These are phyloP conservation scores for Lepraria neglecta DNA, from an alignment of 495 filamentous ascomycete genomes.

Conservation along the genomic window DNA sequence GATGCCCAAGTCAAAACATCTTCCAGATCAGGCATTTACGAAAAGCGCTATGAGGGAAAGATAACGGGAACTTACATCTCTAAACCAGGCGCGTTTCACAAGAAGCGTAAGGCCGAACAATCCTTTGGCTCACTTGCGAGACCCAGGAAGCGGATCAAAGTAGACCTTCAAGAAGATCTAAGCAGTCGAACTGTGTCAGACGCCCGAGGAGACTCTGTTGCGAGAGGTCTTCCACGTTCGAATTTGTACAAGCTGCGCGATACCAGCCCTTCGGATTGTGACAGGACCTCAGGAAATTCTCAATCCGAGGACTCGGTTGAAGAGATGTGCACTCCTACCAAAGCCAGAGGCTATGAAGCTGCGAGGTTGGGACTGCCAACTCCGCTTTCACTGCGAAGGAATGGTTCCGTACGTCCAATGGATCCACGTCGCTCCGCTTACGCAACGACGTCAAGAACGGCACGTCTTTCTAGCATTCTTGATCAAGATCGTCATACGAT, in stretches of 20 bases:
- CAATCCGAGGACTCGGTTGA: background rate
- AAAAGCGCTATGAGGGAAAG: constrained; percentile 16
- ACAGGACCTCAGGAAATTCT: constrained; percentile 2
- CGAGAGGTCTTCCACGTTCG: background rate
- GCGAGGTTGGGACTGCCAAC: background rate
- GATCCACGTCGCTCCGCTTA: background rate
- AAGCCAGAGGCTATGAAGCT: background rate
- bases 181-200: background rate
- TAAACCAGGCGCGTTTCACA: background rate
- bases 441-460: background rate
- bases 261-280: background rate
- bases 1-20: constrained; percentile 12
- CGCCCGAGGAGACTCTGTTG: background rate
- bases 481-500: background rate
- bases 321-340: background rate
- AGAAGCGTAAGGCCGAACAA: background rate
- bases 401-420: background rate
- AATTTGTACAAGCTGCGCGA: background rate
- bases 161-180: background rate
- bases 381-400: background rate
- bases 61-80: background rate
- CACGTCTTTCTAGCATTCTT: background rate
- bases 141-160: background rate
- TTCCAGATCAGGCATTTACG: constrained; percentile 7
- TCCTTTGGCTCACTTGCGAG: background rate